Evolutionary conservation across 768 basidiomycete genomes (phyloP).

Genomic region (Kwoniella pini): DNA sequence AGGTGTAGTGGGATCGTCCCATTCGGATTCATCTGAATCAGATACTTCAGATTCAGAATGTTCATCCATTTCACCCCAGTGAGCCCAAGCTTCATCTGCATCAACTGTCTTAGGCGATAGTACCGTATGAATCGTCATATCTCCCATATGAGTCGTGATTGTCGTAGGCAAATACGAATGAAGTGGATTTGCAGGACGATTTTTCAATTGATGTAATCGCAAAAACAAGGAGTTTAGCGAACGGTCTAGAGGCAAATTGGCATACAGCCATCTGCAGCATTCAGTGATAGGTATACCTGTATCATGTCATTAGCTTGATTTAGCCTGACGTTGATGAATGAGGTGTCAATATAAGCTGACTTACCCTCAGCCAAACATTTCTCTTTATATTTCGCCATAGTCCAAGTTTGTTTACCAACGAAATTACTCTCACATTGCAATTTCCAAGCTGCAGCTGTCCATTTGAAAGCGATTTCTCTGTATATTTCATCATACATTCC

Average conservation of each 20-base stretch:
- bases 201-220: constrained; percentile 64
- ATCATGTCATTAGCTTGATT: neutral
- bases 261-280: constrained; percentile 60
- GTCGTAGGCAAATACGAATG: constrained; percentile 60
- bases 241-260: constrained; percentile 69
- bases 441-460: constrained; percentile 88
- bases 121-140: constrained; percentile 79
- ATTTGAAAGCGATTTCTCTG: constrained; percentile 80
- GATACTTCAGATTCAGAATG: constrained; percentile 23
- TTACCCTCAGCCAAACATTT: constrained; percentile 59
- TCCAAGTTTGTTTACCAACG: constrained; percentile 77
- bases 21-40: constrained; percentile 26
- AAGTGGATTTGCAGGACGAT: constrained; percentile 36
- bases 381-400: constrained; percentile 70
- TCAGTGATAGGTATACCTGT: constrained; percentile 49
- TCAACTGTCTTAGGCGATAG: constrained; percentile 72
- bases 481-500: constrained; percentile 69
- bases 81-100: constrained; percentile 45
- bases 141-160: constrained; percentile 74
- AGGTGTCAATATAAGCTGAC: constrained; percentile 20
- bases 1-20: constrained; percentile 22
- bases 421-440: constrained; percentile 85
- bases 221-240: constrained; percentile 80
- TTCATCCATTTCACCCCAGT: constrained; percentile 47
- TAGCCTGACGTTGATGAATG: neutral